A percentile compares a stretch with the other conserved stretches of the same genome.
These are phyloP conservation scores for Nannizzia gypsea DNA, from an alignment of 2,329 filamentous ascomycete genomes.

Conservation along the genomic window DNA sequence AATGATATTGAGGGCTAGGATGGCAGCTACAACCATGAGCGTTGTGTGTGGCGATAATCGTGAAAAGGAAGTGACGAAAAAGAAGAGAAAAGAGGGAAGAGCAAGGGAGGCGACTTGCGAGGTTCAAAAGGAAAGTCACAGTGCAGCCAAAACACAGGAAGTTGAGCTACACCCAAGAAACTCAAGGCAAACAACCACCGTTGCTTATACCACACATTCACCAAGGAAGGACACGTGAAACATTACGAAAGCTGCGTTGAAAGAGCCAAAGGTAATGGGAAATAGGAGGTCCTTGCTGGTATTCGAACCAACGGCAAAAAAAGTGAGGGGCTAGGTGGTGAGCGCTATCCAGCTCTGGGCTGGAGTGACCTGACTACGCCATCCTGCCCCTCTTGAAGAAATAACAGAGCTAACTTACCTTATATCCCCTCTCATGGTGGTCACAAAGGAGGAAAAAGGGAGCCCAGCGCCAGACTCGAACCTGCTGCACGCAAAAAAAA, in stretches of 20 bases:
- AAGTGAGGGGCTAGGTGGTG: not conserved
- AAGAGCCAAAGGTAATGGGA: not conserved
- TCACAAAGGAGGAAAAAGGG: not conserved
- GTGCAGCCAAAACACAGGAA: not conserved
- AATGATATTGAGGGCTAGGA: too few relatives aligned
- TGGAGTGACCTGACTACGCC: not conserved
- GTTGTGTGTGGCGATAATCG: not conserved
- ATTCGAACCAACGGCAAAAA: not conserved
- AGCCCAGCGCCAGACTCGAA: not conserved
- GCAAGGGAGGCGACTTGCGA: not conserved
- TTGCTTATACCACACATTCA: not conserved
- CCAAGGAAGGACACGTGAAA: not conserved
- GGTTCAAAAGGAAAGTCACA: not conserved
- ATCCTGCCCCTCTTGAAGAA: not conserved
- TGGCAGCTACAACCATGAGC: not conserved
- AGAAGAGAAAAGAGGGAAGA: not conserved
- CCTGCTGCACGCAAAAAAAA: not conserved
- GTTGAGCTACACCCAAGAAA: not conserved
- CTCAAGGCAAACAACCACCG: not conserved
- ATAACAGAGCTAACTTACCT: not conserved
- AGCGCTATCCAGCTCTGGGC: not conserved
- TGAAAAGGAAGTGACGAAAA: not conserved
- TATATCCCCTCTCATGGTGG: not conserved
- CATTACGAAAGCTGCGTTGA: not conserved
- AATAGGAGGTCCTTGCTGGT: not conserved